Conservation (phyloP, 1,284 basidiomycete genomes). For the Porphyrellus sp. region DNA sequence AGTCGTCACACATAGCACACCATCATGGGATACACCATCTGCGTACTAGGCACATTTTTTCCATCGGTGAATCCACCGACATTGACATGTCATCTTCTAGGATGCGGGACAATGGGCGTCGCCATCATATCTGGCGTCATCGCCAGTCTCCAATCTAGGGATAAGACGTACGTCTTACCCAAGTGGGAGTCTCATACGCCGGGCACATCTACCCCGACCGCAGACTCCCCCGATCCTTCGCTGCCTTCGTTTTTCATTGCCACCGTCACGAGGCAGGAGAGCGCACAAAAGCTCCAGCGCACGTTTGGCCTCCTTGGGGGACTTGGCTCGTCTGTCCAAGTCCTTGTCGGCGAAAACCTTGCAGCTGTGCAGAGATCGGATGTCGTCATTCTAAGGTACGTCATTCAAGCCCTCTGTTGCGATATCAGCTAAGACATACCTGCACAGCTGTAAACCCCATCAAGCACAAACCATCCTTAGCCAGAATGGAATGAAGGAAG, state of each 20-base stretch:
- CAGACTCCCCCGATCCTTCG: slow-evolving; percentile 54
- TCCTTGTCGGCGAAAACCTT: slow-evolving; percentile 71
- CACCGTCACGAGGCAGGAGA: slow-evolving; percentile 82
- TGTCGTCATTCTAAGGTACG: slow-evolving; percentile 86
- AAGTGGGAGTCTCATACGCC: slow-evolving; percentile 85
- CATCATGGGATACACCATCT: slow-evolving; percentile 42
- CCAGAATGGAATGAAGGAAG: slow-evolving; percentile 82
- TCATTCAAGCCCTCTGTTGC: slow-evolving; percentile 1
- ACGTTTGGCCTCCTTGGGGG: slow-evolving; percentile 60
- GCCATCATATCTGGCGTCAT: slow-evolving; percentile 92
- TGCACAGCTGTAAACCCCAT: slow-evolving; percentile 89
- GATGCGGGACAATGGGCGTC: slow-evolving; percentile 99
- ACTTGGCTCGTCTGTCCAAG: slow-evolving; percentile 63
- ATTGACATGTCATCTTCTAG: slow-evolving; percentile 41
- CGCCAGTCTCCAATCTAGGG: slow-evolving; percentile 60
- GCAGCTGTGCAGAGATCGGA: slow-evolving; percentile 72
- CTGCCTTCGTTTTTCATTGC: slow-evolving; percentile 85
- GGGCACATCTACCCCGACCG: slow-evolving; percentile 75
- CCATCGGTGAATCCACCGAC: neutral
- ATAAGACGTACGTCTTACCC: slow-evolving; percentile 31
- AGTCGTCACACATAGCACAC: slow-evolving; percentile 2
- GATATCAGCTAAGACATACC: neutral
- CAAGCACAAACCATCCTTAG: slow-evolving; percentile 74
- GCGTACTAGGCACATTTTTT: slow-evolving; percentile 35
- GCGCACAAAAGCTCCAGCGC: slow-evolving; percentile 65